Evolutionary conservation across 1,284 basidiomycete species (phyloP), one percentile per base, ranked within the genome.

Genomic region (Boletellus deceptivus): DNA sequence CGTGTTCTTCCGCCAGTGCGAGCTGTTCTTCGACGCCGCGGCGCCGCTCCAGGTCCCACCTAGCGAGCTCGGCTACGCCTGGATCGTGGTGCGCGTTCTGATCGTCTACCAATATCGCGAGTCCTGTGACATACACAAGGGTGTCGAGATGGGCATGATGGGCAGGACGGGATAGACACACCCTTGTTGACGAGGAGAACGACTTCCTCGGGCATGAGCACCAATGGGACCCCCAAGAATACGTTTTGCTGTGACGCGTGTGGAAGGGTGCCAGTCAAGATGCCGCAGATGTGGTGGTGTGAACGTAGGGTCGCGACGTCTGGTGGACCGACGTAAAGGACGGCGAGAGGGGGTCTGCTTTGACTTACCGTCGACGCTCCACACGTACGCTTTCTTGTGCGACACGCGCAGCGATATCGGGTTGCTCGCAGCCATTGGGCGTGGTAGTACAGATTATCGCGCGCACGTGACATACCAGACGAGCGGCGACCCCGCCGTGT

Each of bases 161-260:
- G 20, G 46, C 24, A 39, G 13, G n/a, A 6, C 25, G n/a, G 31
- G 33, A 6, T 74, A 51, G 35, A 29, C 37, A 9, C 50, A 91
- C 93, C 83, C 58, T 89, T 85, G 53, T 89, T 79, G 4, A 98
- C 80, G 3, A 99, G 80, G 24, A 93, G 76, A 3, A 91, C 90
- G 3, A 90, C 92, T 68, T 99, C 97, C 67, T 99, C 97, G 0
- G 91, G 89, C 70, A 94, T 82, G 1, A 99, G 75, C 17, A 93
- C 75, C 3, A 98, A 74, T 1, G 97, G 97, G 16, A 93, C 72
- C 13, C 97, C 97, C 16, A 99, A 77, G 66, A 99, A 99, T 2
- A 92, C 83, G 71, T 99, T 99, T 71, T 99, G 97, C 65, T 98
- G 96, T 4, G 93, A 87, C 0, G 98, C 79, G 64, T 95, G 91